Evolutionary conservation across 2,329 filamentous ascomycete genomes (phyloP).

Genomic region (Verticillium tricorpus): DNA sequence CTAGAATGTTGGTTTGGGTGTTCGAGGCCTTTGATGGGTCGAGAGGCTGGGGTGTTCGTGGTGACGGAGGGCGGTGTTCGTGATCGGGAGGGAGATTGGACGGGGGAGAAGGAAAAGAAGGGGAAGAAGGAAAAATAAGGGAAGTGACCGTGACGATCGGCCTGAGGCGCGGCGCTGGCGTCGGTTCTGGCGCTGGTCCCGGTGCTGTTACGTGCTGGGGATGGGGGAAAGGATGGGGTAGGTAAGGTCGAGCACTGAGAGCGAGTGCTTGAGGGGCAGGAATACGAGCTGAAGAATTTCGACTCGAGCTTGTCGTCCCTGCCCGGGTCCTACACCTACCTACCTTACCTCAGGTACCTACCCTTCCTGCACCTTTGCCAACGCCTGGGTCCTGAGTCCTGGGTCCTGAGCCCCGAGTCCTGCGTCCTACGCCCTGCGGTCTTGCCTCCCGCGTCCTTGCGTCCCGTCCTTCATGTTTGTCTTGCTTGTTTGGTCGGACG

Average conservation of each 20-base stretch:
- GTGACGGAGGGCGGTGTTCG: not conserved
- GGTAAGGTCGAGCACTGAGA: not conserved
- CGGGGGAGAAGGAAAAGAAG: not conserved
- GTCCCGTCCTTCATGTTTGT: too few species aligned
- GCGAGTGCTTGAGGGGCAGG: conserved; percentile 1
- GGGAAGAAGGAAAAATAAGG: not conserved
- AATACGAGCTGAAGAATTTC: conserved; percentile 15
- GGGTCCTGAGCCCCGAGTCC: too few species aligned
- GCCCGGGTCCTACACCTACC: not conserved
- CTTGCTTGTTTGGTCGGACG: too few species aligned
- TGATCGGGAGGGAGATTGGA: not conserved
- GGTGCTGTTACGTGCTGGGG: not conserved
- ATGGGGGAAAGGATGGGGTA: not conserved
- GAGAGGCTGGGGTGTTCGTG: not conserved
- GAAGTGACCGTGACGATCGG: not conserved
- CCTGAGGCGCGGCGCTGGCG: not conserved
- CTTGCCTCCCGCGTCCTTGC: too few species aligned
- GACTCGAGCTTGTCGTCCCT: not conserved
- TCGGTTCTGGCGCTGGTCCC: not conserved
- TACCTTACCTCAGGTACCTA: too few species aligned
- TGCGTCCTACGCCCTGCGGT: too few species aligned
- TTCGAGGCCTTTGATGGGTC: not conserved
- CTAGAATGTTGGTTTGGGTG: not conserved
- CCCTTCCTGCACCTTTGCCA: not conserved
- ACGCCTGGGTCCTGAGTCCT: too few species aligned